These are phyloP conservation scores for Ophiobolus disseminans DNA, from an alignment of 2,329 filamentous ascomycete species.

Conservation along the genomic window DNA sequence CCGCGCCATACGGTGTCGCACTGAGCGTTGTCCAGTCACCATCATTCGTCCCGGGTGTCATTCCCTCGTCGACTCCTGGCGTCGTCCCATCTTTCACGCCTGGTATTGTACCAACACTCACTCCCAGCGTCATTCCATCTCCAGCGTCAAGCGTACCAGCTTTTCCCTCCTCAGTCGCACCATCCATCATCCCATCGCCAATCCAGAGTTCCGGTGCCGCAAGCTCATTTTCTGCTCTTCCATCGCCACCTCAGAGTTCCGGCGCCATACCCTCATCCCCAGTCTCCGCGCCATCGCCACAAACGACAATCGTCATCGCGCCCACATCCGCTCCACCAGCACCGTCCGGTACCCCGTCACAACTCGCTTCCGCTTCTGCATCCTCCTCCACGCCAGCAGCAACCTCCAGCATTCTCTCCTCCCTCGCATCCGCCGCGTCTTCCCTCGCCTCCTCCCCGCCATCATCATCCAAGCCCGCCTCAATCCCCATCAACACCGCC, in stretches of 20 bases:
- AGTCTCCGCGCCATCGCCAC: neutral
- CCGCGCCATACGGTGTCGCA: neutral
- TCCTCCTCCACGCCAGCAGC: neutral
- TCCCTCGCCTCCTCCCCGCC: conserved; percentile 5
- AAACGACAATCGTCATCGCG: too few relatives aligned
- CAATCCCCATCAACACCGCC: neutral
- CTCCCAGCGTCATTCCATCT: neutral
- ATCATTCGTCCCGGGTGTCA: neutral
- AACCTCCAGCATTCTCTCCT: conserved; percentile 5
- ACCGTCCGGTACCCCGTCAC: too few relatives aligned
- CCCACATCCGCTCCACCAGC: too few relatives aligned
- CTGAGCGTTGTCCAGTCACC: neutral
- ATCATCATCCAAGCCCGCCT: neutral
- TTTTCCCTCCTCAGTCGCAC: neutral
- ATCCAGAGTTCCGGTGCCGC: conserved; percentile 11
- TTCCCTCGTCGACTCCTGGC: conserved; percentile 5
- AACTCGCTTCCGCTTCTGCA: neutral
- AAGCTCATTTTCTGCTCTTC: neutral
- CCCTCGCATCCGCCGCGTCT: conserved; percentile 1
- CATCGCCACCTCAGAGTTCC: neutral
- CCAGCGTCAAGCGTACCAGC: neutral
- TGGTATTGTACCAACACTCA: neutral
- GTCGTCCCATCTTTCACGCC: neutral
- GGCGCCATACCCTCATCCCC: neutral
- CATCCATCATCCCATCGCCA: neutral